A percentile compares a stretch with the other conserved stretches of the same genome.
Evolutionary conservation across 805 yeast genomes (phyloP).

Genomic region (Candida orba): DNA sequence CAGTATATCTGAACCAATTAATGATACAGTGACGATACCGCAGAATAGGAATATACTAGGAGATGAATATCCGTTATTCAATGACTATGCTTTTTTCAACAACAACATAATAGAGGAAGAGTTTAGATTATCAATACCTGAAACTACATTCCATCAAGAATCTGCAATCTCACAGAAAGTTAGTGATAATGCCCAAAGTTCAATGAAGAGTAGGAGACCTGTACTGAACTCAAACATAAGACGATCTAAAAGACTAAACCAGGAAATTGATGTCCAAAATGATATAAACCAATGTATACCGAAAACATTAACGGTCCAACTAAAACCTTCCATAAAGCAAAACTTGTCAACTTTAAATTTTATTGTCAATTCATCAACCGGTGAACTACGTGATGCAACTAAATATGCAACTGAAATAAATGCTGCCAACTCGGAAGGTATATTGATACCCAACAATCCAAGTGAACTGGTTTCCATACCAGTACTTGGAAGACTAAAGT

Average conservation of each 20-base stretch:
- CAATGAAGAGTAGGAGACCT: constrained; percentile 16
- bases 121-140: constrained; percentile 3
- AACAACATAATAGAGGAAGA: constrained; percentile 3
- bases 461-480: constrained; percentile 59
- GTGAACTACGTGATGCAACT: constrained; percentile 55
- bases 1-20: not conserved
- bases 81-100: not conserved
- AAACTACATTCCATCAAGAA: not conserved
- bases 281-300: constrained; percentile 13
- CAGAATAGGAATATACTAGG: not conserved
- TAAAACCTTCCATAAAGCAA: constrained; percentile 14
- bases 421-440: constrained; percentile 53
- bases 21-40: not conserved
- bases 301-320: constrained; percentile 5
- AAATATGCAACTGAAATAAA: constrained; percentile 64
- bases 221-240: constrained; percentile 15
- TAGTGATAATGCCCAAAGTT: not conserved
- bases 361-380: constrained; percentile 57
- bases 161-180: not conserved
- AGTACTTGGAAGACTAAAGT: constrained; percentile 11
- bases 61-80: constrained; percentile 8
- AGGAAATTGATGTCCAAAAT: not conserved
- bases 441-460: constrained; percentile 50
- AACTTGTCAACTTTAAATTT: constrained; percentile 26
- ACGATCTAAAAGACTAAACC: constrained; percentile 16